A percentile compares a stretch with the other conserved stretches of the same genome.
Evolutionary conservation across 2,329 filamentous ascomycete genomes (phyloP).

Genomic region (Dactylonectria macrodidyma): DNA sequence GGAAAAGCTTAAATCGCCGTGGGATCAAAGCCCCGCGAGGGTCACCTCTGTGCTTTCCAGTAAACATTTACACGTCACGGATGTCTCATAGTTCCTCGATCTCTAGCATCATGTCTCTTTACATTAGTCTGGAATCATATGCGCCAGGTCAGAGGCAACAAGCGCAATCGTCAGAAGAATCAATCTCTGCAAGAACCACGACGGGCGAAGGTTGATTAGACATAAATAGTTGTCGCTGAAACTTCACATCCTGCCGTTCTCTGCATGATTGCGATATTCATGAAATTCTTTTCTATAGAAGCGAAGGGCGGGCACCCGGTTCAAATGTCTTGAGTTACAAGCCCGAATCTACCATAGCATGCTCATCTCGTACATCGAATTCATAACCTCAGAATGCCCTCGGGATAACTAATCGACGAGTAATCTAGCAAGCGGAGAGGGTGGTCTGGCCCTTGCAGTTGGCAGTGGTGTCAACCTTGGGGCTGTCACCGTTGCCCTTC

Average conservation of each 20-base stretch:
- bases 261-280: background rate
- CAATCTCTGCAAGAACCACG: too few species aligned
- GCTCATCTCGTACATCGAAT: background rate
- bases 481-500: conserved; percentile 23
- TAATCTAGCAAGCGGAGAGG: conserved; percentile 23
- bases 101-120: too few species aligned
- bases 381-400: background rate
- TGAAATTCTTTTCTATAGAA: background rate
- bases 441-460: conserved; percentile 29
- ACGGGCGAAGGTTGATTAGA: too few species aligned
- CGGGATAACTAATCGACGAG: background rate
- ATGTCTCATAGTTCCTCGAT: too few species aligned
- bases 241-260: background rate
- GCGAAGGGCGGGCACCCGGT: background rate
- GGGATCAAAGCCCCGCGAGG: too few species aligned
- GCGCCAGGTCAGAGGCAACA: too few species aligned
- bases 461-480: conserved; percentile 12
- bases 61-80: too few species aligned
- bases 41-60: too few species aligned
- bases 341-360: background rate
- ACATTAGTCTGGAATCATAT: too few species aligned
- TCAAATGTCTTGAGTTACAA: background rate
- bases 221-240: too few species aligned
- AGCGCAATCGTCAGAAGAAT: too few species aligned
- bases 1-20: too few species aligned